phyloP scores from a whole-genome alignment of 208 protist species.

The Spongospora subterranea region DNA sequence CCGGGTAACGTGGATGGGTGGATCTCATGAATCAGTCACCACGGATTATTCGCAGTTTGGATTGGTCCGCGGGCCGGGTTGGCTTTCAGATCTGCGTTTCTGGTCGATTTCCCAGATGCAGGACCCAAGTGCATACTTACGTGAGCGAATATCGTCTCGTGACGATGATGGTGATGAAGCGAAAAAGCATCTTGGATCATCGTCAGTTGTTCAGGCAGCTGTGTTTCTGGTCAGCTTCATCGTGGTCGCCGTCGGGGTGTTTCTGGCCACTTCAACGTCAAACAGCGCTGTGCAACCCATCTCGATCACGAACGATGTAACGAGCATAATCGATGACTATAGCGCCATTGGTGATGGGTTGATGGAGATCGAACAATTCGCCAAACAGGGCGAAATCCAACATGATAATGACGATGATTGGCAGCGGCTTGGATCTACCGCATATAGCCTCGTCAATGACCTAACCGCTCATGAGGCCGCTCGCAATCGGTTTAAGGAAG shows the following conservation, averaged over 20 bases:
- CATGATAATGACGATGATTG: background rate
- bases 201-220: background rate
- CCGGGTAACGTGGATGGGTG: too few species aligned
- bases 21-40: too few species aligned
- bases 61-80: too few species aligned
- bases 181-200: too few species aligned
- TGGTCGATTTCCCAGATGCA: too few species aligned
- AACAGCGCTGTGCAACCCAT: background rate
- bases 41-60: too few species aligned
- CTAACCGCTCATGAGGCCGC: background rate
- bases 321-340: background rate
- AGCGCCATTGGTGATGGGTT: background rate
- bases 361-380: background rate
- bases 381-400: background rate
- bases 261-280: background rate
- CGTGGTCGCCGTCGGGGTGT: constrained; percentile 9
- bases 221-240: constrained; percentile 23
- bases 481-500: background rate
- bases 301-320: background rate
- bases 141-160: background rate
- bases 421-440: background rate
- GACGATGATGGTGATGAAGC: too few species aligned
- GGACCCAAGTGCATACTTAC: background rate
- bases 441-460: background rate
- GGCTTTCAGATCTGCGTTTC: too few species aligned